These are phyloP conservation scores for Lumnitzera littorea DNA, from an alignment of 345 rosid species.

Conservation along the genomic window DNA sequence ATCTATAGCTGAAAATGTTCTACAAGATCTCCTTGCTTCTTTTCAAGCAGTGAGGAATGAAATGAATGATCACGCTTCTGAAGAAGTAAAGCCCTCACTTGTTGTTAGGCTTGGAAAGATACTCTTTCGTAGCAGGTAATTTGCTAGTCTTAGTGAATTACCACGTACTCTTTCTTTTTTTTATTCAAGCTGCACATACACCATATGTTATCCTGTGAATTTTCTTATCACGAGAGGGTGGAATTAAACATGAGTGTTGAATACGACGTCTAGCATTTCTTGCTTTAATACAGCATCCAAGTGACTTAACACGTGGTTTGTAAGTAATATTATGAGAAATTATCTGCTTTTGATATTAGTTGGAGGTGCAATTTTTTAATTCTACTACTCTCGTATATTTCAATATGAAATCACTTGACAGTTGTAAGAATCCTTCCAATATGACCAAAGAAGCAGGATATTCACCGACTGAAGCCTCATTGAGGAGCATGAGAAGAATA, in stretches of 20 bases:
- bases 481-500: conserved; percentile 18
- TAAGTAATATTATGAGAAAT: neutral
- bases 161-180: neutral
- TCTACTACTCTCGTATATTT: too few species aligned
- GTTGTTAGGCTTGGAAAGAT: conserved; percentile 25
- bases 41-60: conserved; percentile 11
- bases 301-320: too few species aligned
- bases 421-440: conserved; percentile 9
- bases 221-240: too few species aligned
- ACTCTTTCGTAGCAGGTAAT: conserved; percentile 14
- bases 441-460: conserved; percentile 1
- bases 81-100: conserved; percentile 12
- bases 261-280: too few species aligned
- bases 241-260: too few species aligned
- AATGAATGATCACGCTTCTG: conserved; percentile 4
- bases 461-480: conserved; percentile 15
- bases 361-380: neutral
- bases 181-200: too few species aligned
- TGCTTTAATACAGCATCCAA: too few species aligned
- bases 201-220: too few species aligned
- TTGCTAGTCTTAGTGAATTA: neutral
- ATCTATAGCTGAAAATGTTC: conserved; percentile 13
- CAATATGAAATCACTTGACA: neutral
- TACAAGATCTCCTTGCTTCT: conserved; percentile 17
- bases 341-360: neutral